Base-by-base conservation (phyloP, 495 filamentous ascomycete species). In the Alectoria sarmentosa region DNA sequence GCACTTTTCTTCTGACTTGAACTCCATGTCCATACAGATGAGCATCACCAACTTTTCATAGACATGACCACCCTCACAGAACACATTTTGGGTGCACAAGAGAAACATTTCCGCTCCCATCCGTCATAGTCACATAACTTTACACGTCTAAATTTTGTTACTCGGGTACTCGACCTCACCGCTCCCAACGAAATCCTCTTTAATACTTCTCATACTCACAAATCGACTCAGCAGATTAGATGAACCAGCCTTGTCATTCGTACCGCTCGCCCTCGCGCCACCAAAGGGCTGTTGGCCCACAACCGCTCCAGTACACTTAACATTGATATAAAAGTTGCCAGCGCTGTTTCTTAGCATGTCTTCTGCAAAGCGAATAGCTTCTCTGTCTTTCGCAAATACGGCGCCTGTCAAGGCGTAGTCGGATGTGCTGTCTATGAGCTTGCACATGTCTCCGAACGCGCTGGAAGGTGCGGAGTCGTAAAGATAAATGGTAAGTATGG, bases 281-380 rank as follows among this genome's bases (percentile, higher is more conserved):
- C 91, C 91, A 74, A 96, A 96, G 37, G 91, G 88, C 76, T 96
- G 91, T 81, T 96, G 91, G 19, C 91, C 91, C 4, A 96, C 90
- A 44, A 96, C 91, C 13, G 91, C 91, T 58, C 91, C 91, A 4
- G 91, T 96, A 74, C 86, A 88, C 84, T 96, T 95, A 79, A 88
- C 90, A 78, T 96, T 96, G 77, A 95, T 85, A 73, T 94, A 95
- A 74, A 94, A 92, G 73, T 94, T 95, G 10, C 90, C 90, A 15
- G 90, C 88, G 14, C 88, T 81, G 71, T 92, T 87, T 63, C 87
- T 83, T 61, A 95, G 82, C 46, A 79, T 80, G 68, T 92, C 83
- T 74, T 92, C 88, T 4, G 90, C 90, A 60, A 83, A 71, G 14
- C 87, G 82, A 60, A 92, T 80, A 2, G 82, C 88, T 23, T 73